A percentile compares a stretch with the other conserved stretches of the same genome.
Conservation (phyloP, 1,139 yeast genomes). For the Keqinozyma sinolaborantium region DNA sequence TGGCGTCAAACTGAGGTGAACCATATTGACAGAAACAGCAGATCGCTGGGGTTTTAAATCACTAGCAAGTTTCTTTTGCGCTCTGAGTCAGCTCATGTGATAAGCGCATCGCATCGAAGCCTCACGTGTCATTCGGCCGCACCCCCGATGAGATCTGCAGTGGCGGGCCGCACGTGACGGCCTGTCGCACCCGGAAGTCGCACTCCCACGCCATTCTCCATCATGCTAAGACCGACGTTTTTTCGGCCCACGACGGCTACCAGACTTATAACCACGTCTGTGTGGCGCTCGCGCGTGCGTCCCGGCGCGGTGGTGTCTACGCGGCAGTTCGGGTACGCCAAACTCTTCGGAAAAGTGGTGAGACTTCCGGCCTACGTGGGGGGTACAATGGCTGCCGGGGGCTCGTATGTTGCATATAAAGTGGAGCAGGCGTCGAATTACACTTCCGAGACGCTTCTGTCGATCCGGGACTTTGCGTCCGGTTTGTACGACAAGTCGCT, state of each 20-base stretch:
- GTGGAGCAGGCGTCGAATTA: conserved; percentile 80
- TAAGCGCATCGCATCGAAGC: too few relatives aligned
- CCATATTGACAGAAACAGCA: too few relatives aligned
- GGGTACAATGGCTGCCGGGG: conserved; percentile 92
- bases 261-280: background rate
- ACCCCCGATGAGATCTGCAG: too few relatives aligned
- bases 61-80: too few relatives aligned
- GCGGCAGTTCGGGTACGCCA: conserved; percentile 46
- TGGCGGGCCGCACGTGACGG: too few relatives aligned
- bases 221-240: background rate
- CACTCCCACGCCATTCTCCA: background rate
- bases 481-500: conserved; percentile 43
- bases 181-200: background rate
- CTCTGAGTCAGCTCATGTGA: too few relatives aligned
- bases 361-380: conserved; percentile 79
- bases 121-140: too few relatives aligned
- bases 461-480: conserved; percentile 56
- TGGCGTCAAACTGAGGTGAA: too few relatives aligned
- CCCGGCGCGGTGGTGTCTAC: conserved; percentile 4
- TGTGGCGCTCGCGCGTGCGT: background rate
- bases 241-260: background rate
- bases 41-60: too few relatives aligned
- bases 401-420: conserved; percentile 87
- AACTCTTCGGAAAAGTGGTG: conserved; percentile 32
- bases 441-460: conserved; percentile 62